Conservation (phyloP, 805 yeast genomes). For the Sugiyamaella valdiviana region DNA sequence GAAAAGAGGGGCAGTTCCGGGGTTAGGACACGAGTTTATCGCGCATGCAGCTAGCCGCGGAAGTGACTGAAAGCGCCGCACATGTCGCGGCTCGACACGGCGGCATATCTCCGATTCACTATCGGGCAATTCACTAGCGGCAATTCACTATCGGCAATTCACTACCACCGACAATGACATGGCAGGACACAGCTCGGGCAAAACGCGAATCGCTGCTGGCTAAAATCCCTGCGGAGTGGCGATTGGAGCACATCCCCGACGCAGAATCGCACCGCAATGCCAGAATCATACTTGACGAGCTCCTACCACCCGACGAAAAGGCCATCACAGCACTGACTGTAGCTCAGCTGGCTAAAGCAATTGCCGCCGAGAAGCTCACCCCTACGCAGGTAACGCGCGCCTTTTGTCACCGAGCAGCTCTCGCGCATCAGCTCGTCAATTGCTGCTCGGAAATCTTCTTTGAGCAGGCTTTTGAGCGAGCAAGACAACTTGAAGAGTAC, state of each 20-base stretch:
- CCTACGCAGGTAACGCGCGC: constrained; percentile 46
- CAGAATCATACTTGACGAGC: constrained; percentile 6
- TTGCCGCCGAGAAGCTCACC: constrained; percentile 32
- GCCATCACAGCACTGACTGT: constrained; percentile 8
- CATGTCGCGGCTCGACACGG: no score
- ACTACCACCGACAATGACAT: constrained; percentile 6
- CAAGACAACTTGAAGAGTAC: constrained; percentile 48
- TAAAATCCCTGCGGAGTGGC: constrained; percentile 12
- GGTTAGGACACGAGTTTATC: no score
- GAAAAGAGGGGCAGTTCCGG: no score
- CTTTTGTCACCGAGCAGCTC: constrained; percentile 50
- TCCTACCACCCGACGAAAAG: constrained; percentile 5
- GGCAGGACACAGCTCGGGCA: constrained; percentile 7
- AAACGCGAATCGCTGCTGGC: constrained; percentile 8
- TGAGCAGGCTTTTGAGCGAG: constrained; percentile 52
- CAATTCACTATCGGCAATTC: no score
- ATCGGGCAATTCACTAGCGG: no score
- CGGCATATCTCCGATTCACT: no score
- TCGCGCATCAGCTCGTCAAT: constrained; percentile 49
- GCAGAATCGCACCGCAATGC: constrained; percentile 12
- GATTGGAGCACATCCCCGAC: constrained; percentile 4
- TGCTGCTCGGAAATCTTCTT: constrained; percentile 39
- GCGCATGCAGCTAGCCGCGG: no score
- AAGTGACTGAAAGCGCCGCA: no score
- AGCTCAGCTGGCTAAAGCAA: neutral